These are phyloP conservation scores for Boletus subparvulus DNA, from an alignment of 768 basidiomycete genomes.

Conservation along the genomic window DNA sequence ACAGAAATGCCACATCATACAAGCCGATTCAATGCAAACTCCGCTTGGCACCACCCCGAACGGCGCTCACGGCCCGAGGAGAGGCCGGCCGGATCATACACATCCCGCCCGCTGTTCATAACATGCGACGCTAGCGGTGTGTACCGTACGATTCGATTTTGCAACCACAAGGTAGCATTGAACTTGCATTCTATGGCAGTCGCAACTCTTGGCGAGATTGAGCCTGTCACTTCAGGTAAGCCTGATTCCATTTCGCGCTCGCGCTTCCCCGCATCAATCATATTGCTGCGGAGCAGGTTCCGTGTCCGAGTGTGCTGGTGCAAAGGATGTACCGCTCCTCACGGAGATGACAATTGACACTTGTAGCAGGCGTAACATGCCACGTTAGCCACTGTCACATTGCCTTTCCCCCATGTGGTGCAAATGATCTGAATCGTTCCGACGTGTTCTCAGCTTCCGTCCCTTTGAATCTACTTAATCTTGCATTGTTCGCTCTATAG, in stretches of 20 bases:
- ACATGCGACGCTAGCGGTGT: background rate
- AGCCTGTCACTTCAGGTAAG: background rate
- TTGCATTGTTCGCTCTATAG: constrained; percentile 23
- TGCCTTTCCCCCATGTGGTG: constrained; percentile 3
- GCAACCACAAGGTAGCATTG: constrained; percentile 7
- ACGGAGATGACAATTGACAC: constrained; percentile 3
- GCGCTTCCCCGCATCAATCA: background rate
- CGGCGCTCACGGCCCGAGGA: background rate
- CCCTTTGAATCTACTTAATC: constrained; percentile 19
- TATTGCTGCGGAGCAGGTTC: constrained; percentile 11
- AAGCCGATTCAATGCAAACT: too few species aligned
- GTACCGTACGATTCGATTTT: background rate
- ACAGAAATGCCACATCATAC: too few species aligned
- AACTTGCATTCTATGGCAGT: constrained; percentile 12
- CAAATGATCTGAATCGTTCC: constrained; percentile 2
- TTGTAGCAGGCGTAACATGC: constrained; percentile 4
- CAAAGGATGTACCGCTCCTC: constrained; percentile 3
- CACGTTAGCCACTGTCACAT: constrained; percentile 13
- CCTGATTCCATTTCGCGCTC: constrained; percentile 6
- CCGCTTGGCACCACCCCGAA: background rate
- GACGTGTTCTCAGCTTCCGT: background rate
- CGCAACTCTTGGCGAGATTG: background rate
- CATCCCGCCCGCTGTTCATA: constrained; percentile 5
- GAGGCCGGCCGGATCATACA: constrained; percentile 25
- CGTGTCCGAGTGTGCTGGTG: background rate